Percentiles rank a stretch among this genome's conserved stretches.
phyloP scores from a whole-genome alignment of 495 filamentous ascomycete genomes.

The Lasiosphaeria ovina region DNA sequence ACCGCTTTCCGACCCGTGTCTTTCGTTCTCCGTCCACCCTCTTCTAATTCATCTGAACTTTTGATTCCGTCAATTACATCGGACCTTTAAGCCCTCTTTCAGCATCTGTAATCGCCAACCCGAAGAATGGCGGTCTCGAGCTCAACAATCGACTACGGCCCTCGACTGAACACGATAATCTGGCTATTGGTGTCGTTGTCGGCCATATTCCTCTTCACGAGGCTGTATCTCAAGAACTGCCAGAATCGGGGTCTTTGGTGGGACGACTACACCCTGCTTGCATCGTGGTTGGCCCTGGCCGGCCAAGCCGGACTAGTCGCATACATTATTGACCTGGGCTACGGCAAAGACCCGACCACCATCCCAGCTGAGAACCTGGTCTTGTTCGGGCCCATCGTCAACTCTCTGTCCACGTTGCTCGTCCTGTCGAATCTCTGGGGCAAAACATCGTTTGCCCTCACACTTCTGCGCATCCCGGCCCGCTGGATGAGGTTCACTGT shows the following conservation, averaged over 20 bases:
- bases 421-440: conserved; percentile 27
- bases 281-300: conserved; percentile 22
- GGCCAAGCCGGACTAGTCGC: conserved; percentile 17
- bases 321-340: conserved; percentile 28
- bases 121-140: conserved; percentile 9
- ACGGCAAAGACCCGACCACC: conserved; percentile 23
- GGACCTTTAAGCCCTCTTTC: not conserved
- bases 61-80: not conserved
- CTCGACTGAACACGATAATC: conserved; percentile 23
- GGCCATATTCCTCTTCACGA: conserved; percentile 27
- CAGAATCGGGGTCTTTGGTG: conserved; percentile 32
- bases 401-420: conserved; percentile 23
- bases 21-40: not conserved
- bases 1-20: conserved; percentile 5
- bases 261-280: conserved; percentile 32
- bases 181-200: conserved; percentile 29
- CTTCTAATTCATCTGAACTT: not conserved
- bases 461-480: conserved; percentile 22
- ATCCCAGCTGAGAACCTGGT: conserved; percentile 21
- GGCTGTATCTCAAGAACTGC: conserved; percentile 30
- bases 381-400: conserved; percentile 17
- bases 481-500: conserved; percentile 20
- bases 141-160: conserved; percentile 21
- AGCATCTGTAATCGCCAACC: not conserved
- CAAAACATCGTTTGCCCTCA: conserved; percentile 34